These are phyloP conservation scores for Globisporangium uncinulatum DNA, from an alignment of 352 stramenopile genomes.

Conservation along the genomic window DNA sequence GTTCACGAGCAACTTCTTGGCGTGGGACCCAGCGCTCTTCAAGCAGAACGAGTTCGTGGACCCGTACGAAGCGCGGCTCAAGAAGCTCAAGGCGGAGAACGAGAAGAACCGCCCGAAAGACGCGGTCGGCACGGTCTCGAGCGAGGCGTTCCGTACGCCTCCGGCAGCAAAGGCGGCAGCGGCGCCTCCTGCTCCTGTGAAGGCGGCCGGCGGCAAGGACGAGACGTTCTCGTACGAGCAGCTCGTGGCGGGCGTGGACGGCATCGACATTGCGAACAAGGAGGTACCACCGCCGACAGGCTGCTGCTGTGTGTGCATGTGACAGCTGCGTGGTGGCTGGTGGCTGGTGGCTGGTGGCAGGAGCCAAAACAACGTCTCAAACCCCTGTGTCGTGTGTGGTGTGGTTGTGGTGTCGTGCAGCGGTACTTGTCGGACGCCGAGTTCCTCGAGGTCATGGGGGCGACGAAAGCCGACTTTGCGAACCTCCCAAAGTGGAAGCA, in stretches of 20 bases:
- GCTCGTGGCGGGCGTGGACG: slow-evolving; percentile 64
- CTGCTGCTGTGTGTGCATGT: slow-evolving; percentile 8
- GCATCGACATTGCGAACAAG: slow-evolving; percentile 69
- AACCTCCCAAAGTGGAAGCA: slow-evolving; percentile 83
- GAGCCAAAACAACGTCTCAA: too few species aligned
- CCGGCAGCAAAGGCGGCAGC: neutral
- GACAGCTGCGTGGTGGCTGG: neutral
- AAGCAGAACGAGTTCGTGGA: slow-evolving; percentile 86
- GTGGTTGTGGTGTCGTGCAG: slow-evolving; percentile 17
- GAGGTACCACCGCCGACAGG: slow-evolving; percentile 31
- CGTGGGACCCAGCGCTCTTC: slow-evolving; percentile 81
- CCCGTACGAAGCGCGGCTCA: slow-evolving; percentile 83
- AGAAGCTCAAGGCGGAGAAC: slow-evolving; percentile 75
- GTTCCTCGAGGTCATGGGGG: slow-evolving; percentile 65
- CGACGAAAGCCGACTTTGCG: slow-evolving; percentile 53
- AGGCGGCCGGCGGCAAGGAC: slow-evolving; percentile 12
- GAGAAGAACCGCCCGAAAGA: slow-evolving; percentile 64
- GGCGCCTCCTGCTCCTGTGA: slow-evolving; percentile 10
- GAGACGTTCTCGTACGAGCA: slow-evolving; percentile 62
- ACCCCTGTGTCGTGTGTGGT: too few species aligned
- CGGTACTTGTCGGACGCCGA: slow-evolving; percentile 76
- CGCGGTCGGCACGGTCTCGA: slow-evolving; percentile 47
- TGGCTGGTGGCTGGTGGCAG: neutral
- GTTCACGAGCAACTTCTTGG: slow-evolving; percentile 90
- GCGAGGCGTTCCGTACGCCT: slow-evolving; percentile 25